Evolutionary conservation across 768 basidiomycete genomes (phyloP).

Genomic region (Amylocystis lapponica): DNA sequence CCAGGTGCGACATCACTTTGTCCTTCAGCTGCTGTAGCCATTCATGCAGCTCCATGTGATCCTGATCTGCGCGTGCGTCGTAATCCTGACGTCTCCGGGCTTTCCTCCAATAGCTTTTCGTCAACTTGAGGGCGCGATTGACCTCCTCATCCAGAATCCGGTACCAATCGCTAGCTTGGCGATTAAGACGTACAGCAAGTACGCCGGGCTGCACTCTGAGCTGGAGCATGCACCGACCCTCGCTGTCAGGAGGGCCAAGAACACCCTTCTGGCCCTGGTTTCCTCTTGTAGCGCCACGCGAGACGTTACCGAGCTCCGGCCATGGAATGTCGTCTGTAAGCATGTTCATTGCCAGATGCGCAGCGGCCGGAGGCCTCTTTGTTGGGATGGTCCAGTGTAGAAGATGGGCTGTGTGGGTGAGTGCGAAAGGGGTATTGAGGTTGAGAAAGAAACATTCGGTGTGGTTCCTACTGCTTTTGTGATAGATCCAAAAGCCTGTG

Average conservation of each 20-base stretch:
- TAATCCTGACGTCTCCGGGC: slow-evolving; percentile 73
- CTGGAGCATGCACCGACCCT: slow-evolving; percentile 74
- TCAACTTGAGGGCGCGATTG: slow-evolving; percentile 74
- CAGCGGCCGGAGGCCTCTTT: neutral
- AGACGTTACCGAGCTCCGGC: slow-evolving; percentile 83
- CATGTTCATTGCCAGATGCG: slow-evolving; percentile 22
- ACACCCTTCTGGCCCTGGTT: slow-evolving; percentile 86
- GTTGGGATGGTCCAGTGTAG: neutral
- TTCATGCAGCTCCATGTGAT: slow-evolving; percentile 85
- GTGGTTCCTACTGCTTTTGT: neutral
- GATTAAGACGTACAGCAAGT: slow-evolving; percentile 67
- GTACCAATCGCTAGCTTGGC: slow-evolving; percentile 80
- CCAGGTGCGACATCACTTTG: slow-evolving; percentile 84
- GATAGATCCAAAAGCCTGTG: neutral
- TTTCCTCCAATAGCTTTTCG: slow-evolving; percentile 85
- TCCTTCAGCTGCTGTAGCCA: slow-evolving; percentile 86
- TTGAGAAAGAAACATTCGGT: neutral
- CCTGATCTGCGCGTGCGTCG: slow-evolving; percentile 79
- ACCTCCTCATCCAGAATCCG: slow-evolving; percentile 73
- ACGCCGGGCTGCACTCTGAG: slow-evolving; percentile 81
- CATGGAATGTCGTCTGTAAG: slow-evolving; percentile 74
- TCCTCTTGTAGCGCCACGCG: slow-evolving; percentile 75
- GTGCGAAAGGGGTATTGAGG: neutral
- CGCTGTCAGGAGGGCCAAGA: slow-evolving; percentile 61
- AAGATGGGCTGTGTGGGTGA: neutral